Conservation (phyloP, 1,284 basidiomycete genomes). For the Calocybe gambosa region DNA sequence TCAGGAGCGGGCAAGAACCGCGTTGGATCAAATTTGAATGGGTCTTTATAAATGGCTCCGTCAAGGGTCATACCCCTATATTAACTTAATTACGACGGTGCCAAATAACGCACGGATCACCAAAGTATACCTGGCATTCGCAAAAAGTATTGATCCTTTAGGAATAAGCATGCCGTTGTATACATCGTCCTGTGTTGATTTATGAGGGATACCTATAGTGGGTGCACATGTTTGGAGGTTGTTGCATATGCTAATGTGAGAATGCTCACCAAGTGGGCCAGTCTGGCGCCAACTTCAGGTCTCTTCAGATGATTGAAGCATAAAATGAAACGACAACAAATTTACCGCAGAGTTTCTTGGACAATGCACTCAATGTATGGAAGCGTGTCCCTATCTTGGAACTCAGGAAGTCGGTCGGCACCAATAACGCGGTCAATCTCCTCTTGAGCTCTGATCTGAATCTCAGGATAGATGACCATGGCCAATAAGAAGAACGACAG, state of each 20-base stretch:
- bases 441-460: conserved; percentile 15
- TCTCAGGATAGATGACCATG: conserved; percentile 39
- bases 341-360: conserved; percentile 7
- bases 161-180: not conserved
- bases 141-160: not conserved
- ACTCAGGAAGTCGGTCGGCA: conserved; percentile 32
- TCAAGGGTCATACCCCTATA: conserved; percentile 1
- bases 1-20: not conserved
- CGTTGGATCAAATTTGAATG: conserved; percentile 3
- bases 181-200: not conserved
- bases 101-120: too few relatives aligned
- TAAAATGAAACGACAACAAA: not conserved
- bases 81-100: too few relatives aligned
- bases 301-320: not conserved
- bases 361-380: conserved; percentile 24
- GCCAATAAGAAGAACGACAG: conserved; percentile 28
- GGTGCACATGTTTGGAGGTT: too few relatives aligned
- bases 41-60: conserved; percentile 2
- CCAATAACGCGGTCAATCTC: conserved; percentile 41
- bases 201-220: not conserved
- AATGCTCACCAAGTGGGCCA: too few relatives aligned
- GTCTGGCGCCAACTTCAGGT: not conserved
- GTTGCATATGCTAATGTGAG: too few relatives aligned
- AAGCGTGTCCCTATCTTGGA: conserved; percentile 23
- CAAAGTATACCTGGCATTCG: not conserved